Percentiles rank a stretch among this genome's conserved stretches.
Evolutionary conservation across 768 basidiomycete species (phyloP).

Genomic region (Amanita phalloides): DNA sequence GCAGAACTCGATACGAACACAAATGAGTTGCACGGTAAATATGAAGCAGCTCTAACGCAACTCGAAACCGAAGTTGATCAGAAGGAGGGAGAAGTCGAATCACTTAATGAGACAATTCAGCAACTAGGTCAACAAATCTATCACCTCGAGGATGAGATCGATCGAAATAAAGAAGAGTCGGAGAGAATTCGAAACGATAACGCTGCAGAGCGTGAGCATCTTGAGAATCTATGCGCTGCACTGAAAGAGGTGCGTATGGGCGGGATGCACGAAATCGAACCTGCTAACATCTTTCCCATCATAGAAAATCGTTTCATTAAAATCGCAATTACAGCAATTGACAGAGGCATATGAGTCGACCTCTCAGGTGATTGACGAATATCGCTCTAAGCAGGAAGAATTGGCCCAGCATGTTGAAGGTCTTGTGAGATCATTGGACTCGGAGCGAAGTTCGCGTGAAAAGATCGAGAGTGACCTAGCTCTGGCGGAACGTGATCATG

Average conservation of each 20-base stretch:
- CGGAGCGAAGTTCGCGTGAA: conserved; percentile 48
- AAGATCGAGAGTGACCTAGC: conserved; percentile 43
- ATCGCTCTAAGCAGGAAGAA: conserved; percentile 67
- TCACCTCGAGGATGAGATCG: conserved; percentile 79
- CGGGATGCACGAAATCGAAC: background rate
- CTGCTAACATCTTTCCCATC: background rate
- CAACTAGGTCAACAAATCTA: conserved; percentile 74
- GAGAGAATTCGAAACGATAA: conserved; percentile 66
- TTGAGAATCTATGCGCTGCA: conserved; percentile 55
- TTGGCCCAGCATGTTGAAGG: conserved; percentile 67
- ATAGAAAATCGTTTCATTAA: conserved; percentile 61
- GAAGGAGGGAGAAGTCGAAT: conserved; percentile 70
- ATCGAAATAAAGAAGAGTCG: conserved; percentile 61
- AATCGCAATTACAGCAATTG: conserved; percentile 55
- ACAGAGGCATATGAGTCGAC: conserved; percentile 56
- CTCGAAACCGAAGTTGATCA: conserved; percentile 70
- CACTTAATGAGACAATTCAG: conserved; percentile 68
- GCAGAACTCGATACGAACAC: conserved; percentile 67
- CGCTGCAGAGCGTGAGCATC: conserved; percentile 52
- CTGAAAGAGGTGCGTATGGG: conserved; percentile 66
- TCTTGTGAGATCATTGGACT: conserved; percentile 49
- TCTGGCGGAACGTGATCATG: conserved; percentile 49
- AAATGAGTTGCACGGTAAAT: conserved; percentile 60
- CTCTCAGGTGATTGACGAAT: conserved; percentile 51
- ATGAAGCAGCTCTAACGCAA: conserved; percentile 64